Evolutionary conservation across 2,329 filamentous ascomycete genomes (phyloP).

Genomic region (Claviceps humidiphila): DNA sequence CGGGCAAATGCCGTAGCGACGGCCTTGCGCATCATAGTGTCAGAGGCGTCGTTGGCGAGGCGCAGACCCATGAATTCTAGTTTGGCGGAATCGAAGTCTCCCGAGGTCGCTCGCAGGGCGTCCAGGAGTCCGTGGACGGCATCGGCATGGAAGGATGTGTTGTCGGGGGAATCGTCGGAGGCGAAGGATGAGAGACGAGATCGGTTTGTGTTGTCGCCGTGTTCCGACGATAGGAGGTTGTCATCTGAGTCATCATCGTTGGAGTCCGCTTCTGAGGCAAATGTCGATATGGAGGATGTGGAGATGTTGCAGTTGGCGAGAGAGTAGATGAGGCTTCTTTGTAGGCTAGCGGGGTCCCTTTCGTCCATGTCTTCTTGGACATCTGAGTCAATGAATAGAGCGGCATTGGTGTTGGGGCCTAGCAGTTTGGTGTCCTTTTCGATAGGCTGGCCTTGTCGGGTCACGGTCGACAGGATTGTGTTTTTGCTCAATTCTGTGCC

Average conservation of each 20-base stretch:
- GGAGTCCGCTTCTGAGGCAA: constrained; percentile 52
- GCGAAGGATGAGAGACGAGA: constrained; percentile 59
- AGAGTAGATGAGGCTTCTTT: constrained; percentile 42
- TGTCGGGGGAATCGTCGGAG: constrained; percentile 52
- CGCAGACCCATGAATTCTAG: constrained; percentile 90
- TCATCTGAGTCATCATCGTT: constrained; percentile 51
- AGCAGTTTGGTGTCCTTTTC: constrained; percentile 32
- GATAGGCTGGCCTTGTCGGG: constrained; percentile 23
- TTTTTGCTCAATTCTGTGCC: constrained; percentile 31
- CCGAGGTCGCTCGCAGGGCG: constrained; percentile 59
- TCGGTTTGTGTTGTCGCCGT: constrained; percentile 32
- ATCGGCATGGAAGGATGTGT: constrained; percentile 62
- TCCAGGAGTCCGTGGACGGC: constrained; percentile 80
- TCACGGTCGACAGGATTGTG: constrained; percentile 22
- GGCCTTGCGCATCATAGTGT: constrained; percentile 74
- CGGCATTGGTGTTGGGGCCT: constrained; percentile 37
- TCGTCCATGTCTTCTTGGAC: constrained; percentile 34
- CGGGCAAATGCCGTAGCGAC: constrained; percentile 78
- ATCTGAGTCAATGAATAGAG: constrained; percentile 31
- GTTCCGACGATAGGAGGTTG: constrained; percentile 35
- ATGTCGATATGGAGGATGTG: constrained; percentile 41
- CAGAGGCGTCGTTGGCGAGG: constrained; percentile 80
- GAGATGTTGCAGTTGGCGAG: constrained; percentile 39
- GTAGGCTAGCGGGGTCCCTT: constrained; percentile 36
- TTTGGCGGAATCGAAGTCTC: constrained; percentile 69